Percentiles rank a stretch among this genome's conserved stretches.
phyloP scores from a whole-genome alignment of 179 eudicot species.

The Heliamphora pulchella region DNA sequence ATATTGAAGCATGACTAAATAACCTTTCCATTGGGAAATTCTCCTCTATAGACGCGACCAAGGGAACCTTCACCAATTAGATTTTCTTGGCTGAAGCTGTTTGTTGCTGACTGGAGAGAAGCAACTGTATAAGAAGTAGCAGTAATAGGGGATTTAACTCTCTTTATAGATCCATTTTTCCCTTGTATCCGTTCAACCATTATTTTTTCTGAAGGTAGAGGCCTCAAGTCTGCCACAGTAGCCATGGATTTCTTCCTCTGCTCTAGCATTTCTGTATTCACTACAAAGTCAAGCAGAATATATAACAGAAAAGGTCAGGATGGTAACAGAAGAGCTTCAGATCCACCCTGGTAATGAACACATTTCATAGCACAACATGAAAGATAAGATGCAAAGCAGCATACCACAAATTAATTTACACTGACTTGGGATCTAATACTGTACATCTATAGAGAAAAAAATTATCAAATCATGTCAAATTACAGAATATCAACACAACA shows the following conservation, averaged over 20 bases:
- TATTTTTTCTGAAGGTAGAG: constrained; percentile 61
- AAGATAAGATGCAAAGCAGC: neutral
- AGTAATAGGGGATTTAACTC: constrained; percentile 73
- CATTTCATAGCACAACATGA: neutral
- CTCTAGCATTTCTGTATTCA: constrained; percentile 62
- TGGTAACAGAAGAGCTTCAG: neutral
- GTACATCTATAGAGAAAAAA: neutral
- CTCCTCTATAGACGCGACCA: constrained; percentile 96
- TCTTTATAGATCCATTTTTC: constrained; percentile 75
- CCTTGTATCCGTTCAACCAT: constrained; percentile 52
- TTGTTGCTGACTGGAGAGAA: constrained; percentile 86
- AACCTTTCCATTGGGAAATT: constrained; percentile 92
- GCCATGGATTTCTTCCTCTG: constrained; percentile 53
- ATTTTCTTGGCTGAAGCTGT: constrained; percentile 92
- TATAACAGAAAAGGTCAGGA: neutral
- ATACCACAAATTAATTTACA: constrained; percentile 6
- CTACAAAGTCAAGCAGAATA: constrained; percentile 26
- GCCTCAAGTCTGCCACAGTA: constrained; percentile 52
- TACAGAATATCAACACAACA: neutral
- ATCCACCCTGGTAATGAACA: neutral
- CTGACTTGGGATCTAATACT: neutral
- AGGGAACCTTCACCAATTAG: constrained; percentile 95
- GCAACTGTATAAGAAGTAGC: constrained; percentile 93
- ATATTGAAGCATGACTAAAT: constrained; percentile 7
- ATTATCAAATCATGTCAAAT: neutral